Base-by-base conservation (phyloP, 306 rosid species). In the Vicia sativa region DNA sequence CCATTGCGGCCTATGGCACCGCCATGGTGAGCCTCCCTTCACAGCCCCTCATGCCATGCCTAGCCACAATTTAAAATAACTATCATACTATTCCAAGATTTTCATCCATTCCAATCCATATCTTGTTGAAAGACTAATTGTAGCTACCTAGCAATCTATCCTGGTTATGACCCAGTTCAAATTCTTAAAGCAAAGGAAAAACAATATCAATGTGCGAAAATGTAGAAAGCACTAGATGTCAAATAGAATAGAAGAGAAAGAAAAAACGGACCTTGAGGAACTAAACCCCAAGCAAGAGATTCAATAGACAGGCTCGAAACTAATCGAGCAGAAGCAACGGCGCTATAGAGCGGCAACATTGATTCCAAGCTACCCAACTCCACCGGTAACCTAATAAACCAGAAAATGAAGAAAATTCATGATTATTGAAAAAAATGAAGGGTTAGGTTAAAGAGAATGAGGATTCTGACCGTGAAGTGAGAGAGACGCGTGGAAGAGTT, bases 301-400 rank as follows among this genome's bases (percentile, higher is more conserved):
- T 87, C 86, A 42, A 78, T 55, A 9, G 89, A 72, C 82, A 92
- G 74, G 76, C 92, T 87, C 21, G 96, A 89, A 5, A 87, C 86
- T 62, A 92, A 84, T 67, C 97, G 78, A 13, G 96, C 84, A 1
- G 96, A 82, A 67, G 97, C 95, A 10, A 89, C 87, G 0, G 87
- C 95, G 13, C 81, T 89, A 73, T 91, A 86, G 71, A 89, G 72
- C 12, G 95, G 91, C 85, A 89, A 70, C 86, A 86, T 58, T 44
- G 97, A 89, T 29, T 78, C 95, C 68, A 62, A 62, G 78, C 95
- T 65, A 75, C 85, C 70, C 80, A 91, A 74, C 62, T 87, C 91
- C 77, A 85, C 41, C 0, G 96, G 96, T 60, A 89, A 82, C 84
- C 95, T 89, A 72, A 78, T 16, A 54, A 72, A 74, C 35, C 23